These are phyloP conservation scores for Colletotrichum somersetense DNA, from an alignment of 2,329 filamentous ascomycete species.

Conservation along the genomic window DNA sequence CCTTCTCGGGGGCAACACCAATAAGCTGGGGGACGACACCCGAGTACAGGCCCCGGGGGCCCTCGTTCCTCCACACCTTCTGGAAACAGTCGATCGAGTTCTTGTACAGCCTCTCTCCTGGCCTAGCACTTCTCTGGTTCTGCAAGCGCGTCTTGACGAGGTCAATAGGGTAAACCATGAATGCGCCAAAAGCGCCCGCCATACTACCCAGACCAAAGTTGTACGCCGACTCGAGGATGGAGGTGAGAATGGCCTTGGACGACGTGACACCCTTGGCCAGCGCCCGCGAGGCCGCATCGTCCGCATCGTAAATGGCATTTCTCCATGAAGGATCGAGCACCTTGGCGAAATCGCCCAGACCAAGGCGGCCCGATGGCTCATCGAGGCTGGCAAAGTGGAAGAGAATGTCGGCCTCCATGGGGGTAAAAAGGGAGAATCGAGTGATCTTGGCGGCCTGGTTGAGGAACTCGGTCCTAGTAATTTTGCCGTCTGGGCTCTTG, in stretches of 20 bases:
- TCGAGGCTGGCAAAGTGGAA: conserved; percentile 98
- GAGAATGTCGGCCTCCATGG: conserved; percentile 98
- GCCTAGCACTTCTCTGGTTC: conserved; percentile 87
- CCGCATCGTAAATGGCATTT: conserved; percentile 65
- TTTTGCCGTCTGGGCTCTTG: conserved; percentile 90
- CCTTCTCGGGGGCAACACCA: conserved; percentile 98
- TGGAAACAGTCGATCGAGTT: conserved; percentile 96
- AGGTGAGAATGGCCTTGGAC: conserved; percentile 63
- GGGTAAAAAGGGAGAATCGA: conserved; percentile 95
- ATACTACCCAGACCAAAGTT: conserved; percentile 91
- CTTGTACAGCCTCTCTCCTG: conserved; percentile 92
- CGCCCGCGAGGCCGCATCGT: conserved; percentile 56
- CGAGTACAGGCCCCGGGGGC: conserved; percentile 89
- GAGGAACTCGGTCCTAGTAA: conserved; percentile 92
- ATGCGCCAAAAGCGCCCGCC: conserved; percentile 96
- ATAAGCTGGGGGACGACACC: conserved; percentile 95
- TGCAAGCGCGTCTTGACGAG: conserved; percentile 98
- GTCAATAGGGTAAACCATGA: conserved; percentile 99
- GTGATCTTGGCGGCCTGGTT: conserved; percentile 93
- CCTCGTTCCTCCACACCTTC: conserved; percentile 95
- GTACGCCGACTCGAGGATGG: conserved; percentile 82
- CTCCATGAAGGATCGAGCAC: conserved; percentile 96
- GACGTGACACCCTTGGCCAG: conserved; percentile 64
- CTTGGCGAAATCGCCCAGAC: conserved; percentile 89
- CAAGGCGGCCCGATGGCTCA: conserved; percentile 86